Conservation (phyloP, 305 asterid genomes). For the Fraxinus sp. region DNA sequence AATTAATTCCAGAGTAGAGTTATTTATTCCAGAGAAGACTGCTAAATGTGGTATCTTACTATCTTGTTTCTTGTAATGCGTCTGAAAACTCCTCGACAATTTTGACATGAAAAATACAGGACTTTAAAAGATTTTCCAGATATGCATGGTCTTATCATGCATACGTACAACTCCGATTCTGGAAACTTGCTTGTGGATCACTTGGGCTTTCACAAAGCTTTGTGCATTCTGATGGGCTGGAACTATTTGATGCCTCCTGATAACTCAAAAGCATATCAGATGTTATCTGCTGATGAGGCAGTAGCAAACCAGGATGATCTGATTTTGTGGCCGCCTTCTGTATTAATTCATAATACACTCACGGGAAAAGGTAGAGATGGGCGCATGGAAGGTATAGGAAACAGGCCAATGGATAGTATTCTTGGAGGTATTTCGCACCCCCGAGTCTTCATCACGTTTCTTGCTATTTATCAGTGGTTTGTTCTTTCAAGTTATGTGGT, state of each 20-base stretch:
- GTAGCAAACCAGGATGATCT: constrained; percentile 73
- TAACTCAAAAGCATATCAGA: constrained; percentile 82
- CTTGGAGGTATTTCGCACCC: constrained; percentile 77
- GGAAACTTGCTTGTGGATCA: constrained; percentile 72
- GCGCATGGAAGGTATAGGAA: constrained; percentile 95
- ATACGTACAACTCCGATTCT: constrained; percentile 67
- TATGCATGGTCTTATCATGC: constrained; percentile 84
- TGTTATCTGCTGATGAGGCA: constrained; percentile 67
- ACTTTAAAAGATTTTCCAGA: constrained; percentile 73
- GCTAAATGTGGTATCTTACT: constrained; percentile 26
- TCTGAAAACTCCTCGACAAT: constrained; percentile 48
- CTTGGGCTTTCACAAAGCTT: constrained; percentile 88
- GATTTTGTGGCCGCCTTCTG: constrained; percentile 95
- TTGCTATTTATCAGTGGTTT: constrained; percentile 28
- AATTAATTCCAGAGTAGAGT: constrained; percentile 17
- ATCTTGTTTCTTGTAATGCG: constrained; percentile 31
- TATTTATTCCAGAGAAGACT: background rate
- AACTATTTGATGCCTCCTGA: constrained; percentile 73
- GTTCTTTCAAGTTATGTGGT: constrained; percentile 24
- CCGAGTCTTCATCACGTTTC: constrained; percentile 31
- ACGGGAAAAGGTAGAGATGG: constrained; percentile 86
- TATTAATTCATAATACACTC: constrained; percentile 78
- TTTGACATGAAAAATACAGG: constrained; percentile 79
- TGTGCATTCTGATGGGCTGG: constrained; percentile 96
- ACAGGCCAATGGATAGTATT: constrained; percentile 86